Evolutionary conservation across 225 moss, liverwort and hornwort genomes (phyloP), one percentile per base, ranked within the genome.

Genomic region (Antitrichia curtipendula): DNA sequence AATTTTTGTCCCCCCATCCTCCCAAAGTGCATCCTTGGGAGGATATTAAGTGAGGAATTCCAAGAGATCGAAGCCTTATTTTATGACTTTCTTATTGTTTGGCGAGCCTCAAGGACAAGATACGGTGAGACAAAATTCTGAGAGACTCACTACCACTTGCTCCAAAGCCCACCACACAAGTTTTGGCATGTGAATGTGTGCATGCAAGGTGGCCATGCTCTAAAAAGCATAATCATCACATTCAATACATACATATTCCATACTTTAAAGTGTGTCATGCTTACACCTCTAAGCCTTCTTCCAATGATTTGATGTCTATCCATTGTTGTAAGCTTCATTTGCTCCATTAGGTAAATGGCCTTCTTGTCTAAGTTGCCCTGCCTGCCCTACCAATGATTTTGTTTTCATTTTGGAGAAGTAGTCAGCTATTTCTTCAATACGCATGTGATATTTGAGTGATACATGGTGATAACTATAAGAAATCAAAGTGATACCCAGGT

Each of bases 251-350:
- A 56, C 52, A 2, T 69, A 22, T 69, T 50, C 47, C 54, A 84
- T 88, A 97, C 97, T 93, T 98, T 88, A 96, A 97, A 49, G 93
- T 92, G n/a, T n/a, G n/a, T n/a, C n/a, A n/a, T n/a, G n/a, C n/a
- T 80, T 95, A 92, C 56, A 96, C 95, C 87, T 96, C 95, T 87
- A 98, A 93, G 84, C 86, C 75, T 86, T 96, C 93, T 54, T 92
- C 92, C 87, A 93, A 95, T 43, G n/a, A n/a, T n/a, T n/a, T n/a
- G n/a, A n/a, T n/a, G n/a, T n/a, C n/a, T n/a, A n/a, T n/a, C n/a
- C n/a, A n/a, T n/a, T n/a, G n/a, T n/a, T n/a, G n/a, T n/a, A n/a
- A n/a, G n/a, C n/a, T n/a, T n/a, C n/a, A n/a, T n/a, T n/a, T n/a
- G n/a, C n/a, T n/a, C n/a, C n/a, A n/a, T n/a, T n/a, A n/a, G n/a